Conservation (phyloP, 2,329 filamentous ascomycete species). For the Hypoxylon sp. region DNA sequence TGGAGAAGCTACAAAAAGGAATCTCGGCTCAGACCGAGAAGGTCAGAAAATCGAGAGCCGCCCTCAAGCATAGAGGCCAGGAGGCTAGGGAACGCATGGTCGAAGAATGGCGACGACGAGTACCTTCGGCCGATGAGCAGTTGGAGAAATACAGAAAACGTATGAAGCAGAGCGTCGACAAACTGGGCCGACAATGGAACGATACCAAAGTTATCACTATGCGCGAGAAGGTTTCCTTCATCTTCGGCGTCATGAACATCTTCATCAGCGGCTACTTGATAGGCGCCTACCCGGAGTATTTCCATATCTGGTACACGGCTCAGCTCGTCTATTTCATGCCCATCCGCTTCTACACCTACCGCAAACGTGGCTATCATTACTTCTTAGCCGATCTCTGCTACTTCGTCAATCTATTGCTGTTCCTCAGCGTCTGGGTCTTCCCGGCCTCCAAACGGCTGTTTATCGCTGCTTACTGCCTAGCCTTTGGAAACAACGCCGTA, state of each 20-base stretch:
- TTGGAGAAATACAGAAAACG: slow-evolving; percentile 89
- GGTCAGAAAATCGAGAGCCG: slow-evolving; percentile 85
- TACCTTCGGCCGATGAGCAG: slow-evolving; percentile 91
- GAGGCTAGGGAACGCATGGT: slow-evolving; percentile 90
- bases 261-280: slow-evolving; percentile 96
- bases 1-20: slow-evolving; percentile 90
- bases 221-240: slow-evolving; percentile 95
- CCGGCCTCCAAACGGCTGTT: slow-evolving; percentile 91
- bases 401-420: slow-evolving; percentile 90
- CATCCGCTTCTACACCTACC: slow-evolving; percentile 91
- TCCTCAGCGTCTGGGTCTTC: slow-evolving; percentile 90
- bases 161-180: slow-evolving; percentile 91
- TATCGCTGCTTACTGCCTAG: slow-evolving; percentile 90
- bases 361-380: slow-evolving; percentile 93
- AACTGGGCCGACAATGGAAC: slow-evolving; percentile 86
- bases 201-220: slow-evolving; percentile 89
- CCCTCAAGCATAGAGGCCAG: slow-evolving; percentile 79
- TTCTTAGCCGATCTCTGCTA: slow-evolving; percentile 98
- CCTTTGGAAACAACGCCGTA: slow-evolving; percentile 96
- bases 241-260: slow-evolving; percentile 95
- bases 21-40: slow-evolving; percentile 87
- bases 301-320: slow-evolving; percentile 91
- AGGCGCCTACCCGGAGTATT: slow-evolving; percentile 84
- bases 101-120: slow-evolving; percentile 89
- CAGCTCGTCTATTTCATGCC: slow-evolving; percentile 98